phyloP scores from a whole-genome alignment of 1,284 basidiomycete species.

The Leccinum angustisporum region DNA sequence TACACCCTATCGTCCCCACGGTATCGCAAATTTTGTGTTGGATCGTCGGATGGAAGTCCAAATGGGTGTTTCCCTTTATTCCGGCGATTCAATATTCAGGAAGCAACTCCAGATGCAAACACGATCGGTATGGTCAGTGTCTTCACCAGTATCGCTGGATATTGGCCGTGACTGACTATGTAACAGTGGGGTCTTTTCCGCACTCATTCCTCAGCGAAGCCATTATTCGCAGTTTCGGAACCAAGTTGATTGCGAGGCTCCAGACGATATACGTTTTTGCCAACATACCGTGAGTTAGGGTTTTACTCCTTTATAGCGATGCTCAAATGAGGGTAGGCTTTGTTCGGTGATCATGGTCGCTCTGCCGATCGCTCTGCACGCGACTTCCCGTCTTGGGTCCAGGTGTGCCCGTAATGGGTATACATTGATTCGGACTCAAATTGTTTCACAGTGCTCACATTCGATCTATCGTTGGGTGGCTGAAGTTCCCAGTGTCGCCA shows the following conservation, averaged over 20 bases:
- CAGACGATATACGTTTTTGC: slow-evolving; percentile 30
- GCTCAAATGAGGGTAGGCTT: slow-evolving; percentile 29
- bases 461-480: too few relatives aligned
- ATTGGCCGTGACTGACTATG: neutral
- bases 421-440: too few relatives aligned
- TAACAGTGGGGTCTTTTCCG: slow-evolving; percentile 35
- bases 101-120: slow-evolving; percentile 33
- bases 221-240: slow-evolving; percentile 45
- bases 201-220: slow-evolving; percentile 34
- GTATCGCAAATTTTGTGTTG: slow-evolving; percentile 39
- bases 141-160: neutral
- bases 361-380: slow-evolving; percentile 46
- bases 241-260: slow-evolving; percentile 36
- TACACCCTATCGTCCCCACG: slow-evolving; percentile 36
- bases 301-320: neutral
- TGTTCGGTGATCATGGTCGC: slow-evolving; percentile 46
- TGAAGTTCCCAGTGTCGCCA: too few relatives aligned
- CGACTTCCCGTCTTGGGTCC: too few relatives aligned
- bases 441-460: too few relatives aligned
- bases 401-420: too few relatives aligned
- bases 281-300: slow-evolving; percentile 34
- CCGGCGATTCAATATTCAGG: neutral
- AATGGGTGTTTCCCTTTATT: neutral
- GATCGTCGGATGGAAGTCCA: slow-evolving; percentile 41
- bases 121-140: slow-evolving; percentile 39